phyloP scores from a whole-genome alignment of 495 filamentous ascomycete species.

The Cercophora sp. region DNA sequence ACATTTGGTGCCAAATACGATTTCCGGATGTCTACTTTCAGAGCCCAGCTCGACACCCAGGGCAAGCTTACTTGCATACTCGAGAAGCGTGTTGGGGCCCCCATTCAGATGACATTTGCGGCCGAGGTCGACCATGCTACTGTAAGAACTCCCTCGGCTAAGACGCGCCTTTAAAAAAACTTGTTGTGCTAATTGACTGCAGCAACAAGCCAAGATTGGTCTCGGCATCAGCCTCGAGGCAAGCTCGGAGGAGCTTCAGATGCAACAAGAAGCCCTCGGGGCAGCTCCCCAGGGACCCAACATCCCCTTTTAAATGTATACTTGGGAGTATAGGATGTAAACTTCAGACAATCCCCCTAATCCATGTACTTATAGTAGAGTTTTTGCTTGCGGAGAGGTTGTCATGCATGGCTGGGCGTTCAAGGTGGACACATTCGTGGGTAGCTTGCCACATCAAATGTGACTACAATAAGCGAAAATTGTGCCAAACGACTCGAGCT shows the following conservation, averaged over 20 bases:
- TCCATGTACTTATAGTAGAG: no score
- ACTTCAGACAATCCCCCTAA: no score
- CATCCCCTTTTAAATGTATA: conserved; percentile 60
- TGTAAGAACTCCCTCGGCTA: conserved; percentile 51
- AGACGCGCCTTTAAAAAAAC: background rate
- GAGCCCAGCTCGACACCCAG: conserved; percentile 90
- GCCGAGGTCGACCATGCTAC: conserved; percentile 96
- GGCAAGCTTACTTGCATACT: conserved; percentile 89
- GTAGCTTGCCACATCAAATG: no score
- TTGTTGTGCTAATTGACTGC: conserved; percentile 23
- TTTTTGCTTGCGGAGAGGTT: no score
- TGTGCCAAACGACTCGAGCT: no score
- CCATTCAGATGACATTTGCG: conserved; percentile 87
- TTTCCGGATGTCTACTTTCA: conserved; percentile 89
- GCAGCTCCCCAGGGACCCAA: conserved; percentile 44
- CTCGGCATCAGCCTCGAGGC: conserved; percentile 92
- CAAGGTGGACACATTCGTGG: no score
- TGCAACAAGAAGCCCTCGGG: conserved; percentile 73
- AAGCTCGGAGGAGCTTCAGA: conserved; percentile 82
- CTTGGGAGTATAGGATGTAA: no score
- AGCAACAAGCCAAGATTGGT: conserved; percentile 95
- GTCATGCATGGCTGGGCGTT: no score
- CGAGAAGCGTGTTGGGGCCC: conserved; percentile 90
- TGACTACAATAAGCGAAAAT: no score
- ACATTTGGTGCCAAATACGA: conserved; percentile 97